Evolutionary conservation across 73 alveolate genomes (phyloP).

Genomic region (Stentor coeruleus): DNA sequence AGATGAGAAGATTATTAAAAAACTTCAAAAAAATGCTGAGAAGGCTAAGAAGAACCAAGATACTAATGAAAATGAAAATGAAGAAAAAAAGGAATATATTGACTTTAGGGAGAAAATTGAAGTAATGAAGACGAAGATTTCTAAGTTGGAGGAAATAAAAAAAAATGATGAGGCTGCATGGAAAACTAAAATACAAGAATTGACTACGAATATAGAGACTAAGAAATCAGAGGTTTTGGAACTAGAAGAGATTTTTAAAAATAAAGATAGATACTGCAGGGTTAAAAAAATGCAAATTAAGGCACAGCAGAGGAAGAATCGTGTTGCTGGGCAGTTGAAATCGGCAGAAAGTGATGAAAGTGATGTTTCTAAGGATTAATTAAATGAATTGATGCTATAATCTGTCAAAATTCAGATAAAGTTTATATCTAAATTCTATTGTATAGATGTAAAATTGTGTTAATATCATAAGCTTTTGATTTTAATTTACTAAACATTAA

Average conservation of each 20-base stretch:
- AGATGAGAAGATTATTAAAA: background rate
- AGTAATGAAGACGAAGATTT: background rate
- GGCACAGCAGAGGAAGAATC: background rate
- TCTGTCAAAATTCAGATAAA: too few species aligned
- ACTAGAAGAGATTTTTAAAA: background rate
- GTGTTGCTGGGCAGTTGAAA: slow-evolving; percentile 8
- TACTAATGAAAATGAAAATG: background rate
- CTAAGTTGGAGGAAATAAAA: background rate
- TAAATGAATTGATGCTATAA: too few species aligned
- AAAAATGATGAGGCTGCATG: background rate
- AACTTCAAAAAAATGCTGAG: background rate
- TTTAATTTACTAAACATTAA: too few species aligned
- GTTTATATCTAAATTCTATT: too few species aligned
- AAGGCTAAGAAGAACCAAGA: too few species aligned
- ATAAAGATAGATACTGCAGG: background rate
- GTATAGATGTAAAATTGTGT: too few species aligned
- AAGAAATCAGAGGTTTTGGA: background rate
- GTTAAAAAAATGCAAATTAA: background rate
- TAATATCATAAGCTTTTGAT: too few species aligned
- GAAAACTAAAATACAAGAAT: background rate
- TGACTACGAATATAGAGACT: background rate
- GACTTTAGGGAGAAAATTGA: background rate
- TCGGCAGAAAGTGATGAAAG: too few species aligned
- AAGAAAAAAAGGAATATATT: too few species aligned
- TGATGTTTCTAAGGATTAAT: too few species aligned